Evolutionary conservation across 2,329 filamentous ascomycete genomes (phyloP).

Genomic region (Fusarium irregulare): DNA sequence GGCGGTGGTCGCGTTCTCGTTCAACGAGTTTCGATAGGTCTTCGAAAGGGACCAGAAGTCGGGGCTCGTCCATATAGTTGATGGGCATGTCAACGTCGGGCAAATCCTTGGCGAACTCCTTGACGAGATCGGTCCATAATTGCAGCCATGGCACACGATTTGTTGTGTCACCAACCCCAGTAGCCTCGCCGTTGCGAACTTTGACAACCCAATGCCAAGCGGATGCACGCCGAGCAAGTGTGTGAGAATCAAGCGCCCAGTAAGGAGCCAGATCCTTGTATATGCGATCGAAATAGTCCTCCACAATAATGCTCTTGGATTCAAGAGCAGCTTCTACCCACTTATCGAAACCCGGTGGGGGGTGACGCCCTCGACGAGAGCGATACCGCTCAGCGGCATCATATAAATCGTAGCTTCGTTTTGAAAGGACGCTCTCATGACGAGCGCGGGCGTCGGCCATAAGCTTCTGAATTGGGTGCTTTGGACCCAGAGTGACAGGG

Average conservation of each 20-base stretch:
- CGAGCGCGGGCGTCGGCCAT: slow-evolving; percentile 59
- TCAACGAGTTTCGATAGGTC: slow-evolving; percentile 63
- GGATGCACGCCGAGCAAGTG: slow-evolving; percentile 54
- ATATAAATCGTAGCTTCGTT: slow-evolving; percentile 60
- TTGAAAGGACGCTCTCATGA: slow-evolving; percentile 56
- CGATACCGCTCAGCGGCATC: slow-evolving; percentile 68
- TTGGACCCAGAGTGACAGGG: slow-evolving; percentile 40
- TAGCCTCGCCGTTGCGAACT: slow-evolving; percentile 59
- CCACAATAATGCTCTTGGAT: slow-evolving; percentile 66
- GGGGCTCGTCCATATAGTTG: slow-evolving; percentile 72
- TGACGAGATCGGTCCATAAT: slow-evolving; percentile 62
- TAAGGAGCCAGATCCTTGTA: slow-evolving; percentile 71
- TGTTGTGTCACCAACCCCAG: slow-evolving; percentile 53
- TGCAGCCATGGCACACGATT: slow-evolving; percentile 59
- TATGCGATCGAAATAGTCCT: slow-evolving; percentile 73
- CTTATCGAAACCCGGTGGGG: slow-evolving; percentile 71
- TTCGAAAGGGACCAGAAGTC: slow-evolving; percentile 70
- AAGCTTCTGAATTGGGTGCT: slow-evolving; percentile 64
- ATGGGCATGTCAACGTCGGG: slow-evolving; percentile 76
- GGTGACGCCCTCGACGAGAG: slow-evolving; percentile 66
- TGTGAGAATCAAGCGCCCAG: slow-evolving; percentile 64
- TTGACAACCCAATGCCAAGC: slow-evolving; percentile 60
- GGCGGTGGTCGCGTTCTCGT: slow-evolving; percentile 58
- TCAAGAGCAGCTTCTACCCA: slow-evolving; percentile 68
- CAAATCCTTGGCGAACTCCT: slow-evolving; percentile 63